Evolutionary conservation across 805 yeast genomes (phyloP).

Genomic region (Saturnispora bothae): DNA sequence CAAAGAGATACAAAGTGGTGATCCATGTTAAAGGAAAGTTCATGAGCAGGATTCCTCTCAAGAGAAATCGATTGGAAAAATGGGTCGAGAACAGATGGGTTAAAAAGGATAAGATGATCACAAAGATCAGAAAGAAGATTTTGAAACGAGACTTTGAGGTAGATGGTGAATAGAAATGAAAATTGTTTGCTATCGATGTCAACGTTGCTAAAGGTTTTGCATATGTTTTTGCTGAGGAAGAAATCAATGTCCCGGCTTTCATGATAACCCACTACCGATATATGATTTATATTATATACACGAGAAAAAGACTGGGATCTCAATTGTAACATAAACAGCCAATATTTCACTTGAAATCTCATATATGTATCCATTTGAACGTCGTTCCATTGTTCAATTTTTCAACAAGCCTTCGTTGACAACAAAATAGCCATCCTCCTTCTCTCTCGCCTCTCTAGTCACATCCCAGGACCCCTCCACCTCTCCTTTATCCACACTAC

Average conservation of each 20-base stretch:
- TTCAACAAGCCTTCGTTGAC: slow-evolving; percentile 39
- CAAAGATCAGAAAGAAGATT: slow-evolving; percentile 20
- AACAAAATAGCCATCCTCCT: slow-evolving; percentile 31
- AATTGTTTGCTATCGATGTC: too few species aligned
- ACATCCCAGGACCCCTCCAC: slow-evolving; percentile 33
- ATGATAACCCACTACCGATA: too few species aligned
- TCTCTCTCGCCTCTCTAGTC: slow-evolving; percentile 24
- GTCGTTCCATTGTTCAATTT: too few species aligned
- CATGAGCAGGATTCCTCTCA: slow-evolving; percentile 39
- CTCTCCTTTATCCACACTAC: slow-evolving; percentile 31
- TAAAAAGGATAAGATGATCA: slow-evolving; percentile 49
- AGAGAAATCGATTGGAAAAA: slow-evolving; percentile 47
- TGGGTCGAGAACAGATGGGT: slow-evolving; percentile 73
- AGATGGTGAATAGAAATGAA: too few species aligned
- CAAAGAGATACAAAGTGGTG: slow-evolving; percentile 24
- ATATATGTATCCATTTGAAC: too few species aligned
- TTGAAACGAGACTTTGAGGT: not conserved
- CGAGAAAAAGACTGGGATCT: too few species aligned
- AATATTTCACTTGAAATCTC: too few species aligned
- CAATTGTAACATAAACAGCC: too few species aligned
- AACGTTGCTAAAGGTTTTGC: too few species aligned
- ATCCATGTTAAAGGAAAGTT: slow-evolving; percentile 40
- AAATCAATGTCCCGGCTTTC: too few species aligned
- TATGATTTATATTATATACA: too few species aligned
- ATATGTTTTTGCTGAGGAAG: too few species aligned